A percentile compares a stretch with the other conserved stretches of the same genome.
phyloP scores from a whole-genome alignment of 2,329 filamentous ascomycete genomes.

The Neonectria coccinea region DNA sequence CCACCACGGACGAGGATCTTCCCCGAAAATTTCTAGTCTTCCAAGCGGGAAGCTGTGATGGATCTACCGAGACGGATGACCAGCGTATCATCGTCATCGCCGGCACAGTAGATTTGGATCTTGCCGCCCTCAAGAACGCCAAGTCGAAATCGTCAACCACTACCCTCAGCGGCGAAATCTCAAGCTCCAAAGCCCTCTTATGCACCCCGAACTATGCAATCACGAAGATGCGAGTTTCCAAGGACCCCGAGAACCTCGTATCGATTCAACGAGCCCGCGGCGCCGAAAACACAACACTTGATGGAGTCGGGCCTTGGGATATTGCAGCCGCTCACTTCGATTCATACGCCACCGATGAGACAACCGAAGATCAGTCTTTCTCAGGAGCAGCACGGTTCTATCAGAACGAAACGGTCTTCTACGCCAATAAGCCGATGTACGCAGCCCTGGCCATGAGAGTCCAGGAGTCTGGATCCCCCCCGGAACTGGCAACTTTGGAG shows the following conservation, averaged over 20 bases:
- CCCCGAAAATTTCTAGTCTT: constrained; percentile 35
- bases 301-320: constrained; percentile 37
- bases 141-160: constrained; percentile 23
- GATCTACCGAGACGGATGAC: constrained; percentile 31
- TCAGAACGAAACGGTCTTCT: constrained; percentile 40
- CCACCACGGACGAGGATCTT: constrained; percentile 25
- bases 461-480: constrained; percentile 34
- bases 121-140: constrained; percentile 33
- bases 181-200: constrained; percentile 33
- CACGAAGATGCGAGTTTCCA: constrained; percentile 34
- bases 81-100: constrained; percentile 41
- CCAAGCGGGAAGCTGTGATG: constrained; percentile 35
- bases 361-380: constrained; percentile 15
- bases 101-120: constrained; percentile 35
- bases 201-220: constrained; percentile 42
- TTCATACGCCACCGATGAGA: constrained; percentile 28
- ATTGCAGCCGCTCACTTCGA: constrained; percentile 38
- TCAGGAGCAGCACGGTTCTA: constrained; percentile 34
- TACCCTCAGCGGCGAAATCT: constrained; percentile 27
- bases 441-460: constrained; percentile 47
- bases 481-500: constrained; percentile 41
- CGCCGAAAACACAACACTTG: constrained; percentile 34
- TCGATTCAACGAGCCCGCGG: constrained; percentile 18
- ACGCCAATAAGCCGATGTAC: constrained; percentile 49
- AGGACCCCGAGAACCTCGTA: constrained; percentile 31